Evolutionary conservation across 495 filamentous ascomycete species (phyloP).

Genomic region (Tuber umbilicatum): DNA sequence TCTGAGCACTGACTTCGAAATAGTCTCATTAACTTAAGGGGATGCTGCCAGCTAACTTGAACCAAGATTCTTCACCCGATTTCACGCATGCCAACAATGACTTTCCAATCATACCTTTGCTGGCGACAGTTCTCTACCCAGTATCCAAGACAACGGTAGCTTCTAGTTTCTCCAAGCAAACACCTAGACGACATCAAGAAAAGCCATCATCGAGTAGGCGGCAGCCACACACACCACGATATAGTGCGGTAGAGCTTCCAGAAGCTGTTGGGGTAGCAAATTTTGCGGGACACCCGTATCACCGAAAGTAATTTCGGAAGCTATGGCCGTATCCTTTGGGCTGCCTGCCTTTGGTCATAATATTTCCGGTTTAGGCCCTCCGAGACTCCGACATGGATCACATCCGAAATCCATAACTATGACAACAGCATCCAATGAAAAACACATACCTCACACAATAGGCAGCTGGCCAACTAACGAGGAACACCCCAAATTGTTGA

Average conservation of each 20-base stretch:
- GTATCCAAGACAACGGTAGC: background rate
- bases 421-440: background rate
- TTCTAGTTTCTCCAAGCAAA: background rate
- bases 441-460: background rate
- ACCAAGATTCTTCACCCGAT: background rate
- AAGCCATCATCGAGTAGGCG: background rate
- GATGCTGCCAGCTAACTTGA: background rate
- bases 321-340: constrained; percentile 18
- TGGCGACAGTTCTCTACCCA: background rate
- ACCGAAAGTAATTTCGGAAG: constrained; percentile 11
- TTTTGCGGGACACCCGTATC: background rate
- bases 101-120: background rate
- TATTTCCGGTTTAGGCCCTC: constrained; percentile 1
- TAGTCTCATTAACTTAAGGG: background rate
- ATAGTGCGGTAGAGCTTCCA: constrained; percentile 28
- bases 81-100: background rate
- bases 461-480: background rate
- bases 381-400: background rate
- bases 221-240: background rate
- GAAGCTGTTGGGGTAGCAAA: constrained; percentile 16
- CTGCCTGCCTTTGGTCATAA: constrained; percentile 2
- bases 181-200: background rate
- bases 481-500: background rate
- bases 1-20: background rate
- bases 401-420: background rate